Evolutionary conservation across 2,329 filamentous ascomycete genomes (phyloP).

Genomic region (Arthroderma uncinatum): DNA sequence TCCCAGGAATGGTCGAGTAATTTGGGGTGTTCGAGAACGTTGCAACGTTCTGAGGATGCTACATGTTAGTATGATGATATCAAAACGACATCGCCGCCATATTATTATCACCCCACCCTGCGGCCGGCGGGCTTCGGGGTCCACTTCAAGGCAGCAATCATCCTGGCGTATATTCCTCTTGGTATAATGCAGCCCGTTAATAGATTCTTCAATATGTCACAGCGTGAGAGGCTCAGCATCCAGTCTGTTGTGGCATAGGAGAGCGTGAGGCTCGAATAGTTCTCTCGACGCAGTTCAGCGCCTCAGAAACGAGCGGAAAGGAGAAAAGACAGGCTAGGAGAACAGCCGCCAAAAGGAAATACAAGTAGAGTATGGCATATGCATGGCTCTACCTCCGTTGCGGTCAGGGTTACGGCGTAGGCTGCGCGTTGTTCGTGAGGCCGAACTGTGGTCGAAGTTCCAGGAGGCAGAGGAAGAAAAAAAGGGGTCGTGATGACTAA

Average conservation of each 20-base stretch:
- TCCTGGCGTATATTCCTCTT: not conserved
- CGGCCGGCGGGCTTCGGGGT: not conserved
- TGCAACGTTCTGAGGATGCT: not conserved
- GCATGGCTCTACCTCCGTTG: not conserved
- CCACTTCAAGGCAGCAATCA: constrained; percentile 1
- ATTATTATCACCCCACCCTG: not conserved
- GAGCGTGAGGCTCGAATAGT: too few species aligned
- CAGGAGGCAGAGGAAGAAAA: not conserved
- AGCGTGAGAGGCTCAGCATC: not conserved
- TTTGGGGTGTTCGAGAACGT: not conserved
- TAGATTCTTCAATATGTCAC: not conserved
- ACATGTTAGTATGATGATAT: constrained; percentile 1
- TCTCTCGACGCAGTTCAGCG: not conserved
- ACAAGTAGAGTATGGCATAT: not conserved
- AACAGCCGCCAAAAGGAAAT: not conserved
- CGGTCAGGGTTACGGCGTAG: not conserved
- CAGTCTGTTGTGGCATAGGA: not conserved
- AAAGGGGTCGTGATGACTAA: not conserved
- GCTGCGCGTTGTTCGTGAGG: not conserved
- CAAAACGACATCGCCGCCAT: not conserved
- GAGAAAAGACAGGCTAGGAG: not conserved
- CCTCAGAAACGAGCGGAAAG: not conserved
- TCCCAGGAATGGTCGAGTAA: not conserved
- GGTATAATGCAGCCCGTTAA: not conserved
- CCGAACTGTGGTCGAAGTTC: not conserved